Evolutionary conservation across 176 grass and related monocot species (phyloP).

Genomic region (Oryza meyeriana): DNA sequence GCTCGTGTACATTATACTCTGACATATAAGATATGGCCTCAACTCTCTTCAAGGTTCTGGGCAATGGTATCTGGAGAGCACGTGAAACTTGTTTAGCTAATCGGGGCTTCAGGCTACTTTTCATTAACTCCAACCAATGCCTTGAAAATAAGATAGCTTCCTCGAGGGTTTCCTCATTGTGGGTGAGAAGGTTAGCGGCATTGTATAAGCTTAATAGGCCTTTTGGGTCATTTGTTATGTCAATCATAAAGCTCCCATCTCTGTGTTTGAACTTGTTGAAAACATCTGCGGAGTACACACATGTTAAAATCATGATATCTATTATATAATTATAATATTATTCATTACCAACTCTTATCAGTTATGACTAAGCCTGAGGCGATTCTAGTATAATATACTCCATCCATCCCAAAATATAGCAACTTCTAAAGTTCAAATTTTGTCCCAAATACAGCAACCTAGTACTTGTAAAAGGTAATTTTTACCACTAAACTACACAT

Average conservation of each 20-base stretch:
- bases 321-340: too few species aligned
- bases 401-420: too few species aligned
- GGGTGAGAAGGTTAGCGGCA: not conserved
- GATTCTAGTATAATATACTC: too few species aligned
- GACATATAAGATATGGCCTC: not conserved
- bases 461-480: too few species aligned
- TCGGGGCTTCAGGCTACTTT: not conserved
- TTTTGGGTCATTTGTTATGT: conserved; percentile 3
- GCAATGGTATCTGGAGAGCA: conserved; percentile 14
- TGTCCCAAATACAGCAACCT: too few species aligned
- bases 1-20: conserved; percentile 1
- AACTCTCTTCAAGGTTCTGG: not conserved
- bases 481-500: too few species aligned
- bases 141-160: not conserved
- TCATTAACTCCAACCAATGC: not conserved
- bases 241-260: not conserved
- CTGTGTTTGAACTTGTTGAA: conserved; percentile 15
- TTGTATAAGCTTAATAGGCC: conserved; percentile 25
- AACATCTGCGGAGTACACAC: conserved; percentile 6
- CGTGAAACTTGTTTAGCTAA: conserved; percentile 2
- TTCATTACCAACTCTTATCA: too few species aligned
- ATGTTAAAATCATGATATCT: not conserved
- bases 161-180: not conserved
- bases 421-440: too few species aligned
- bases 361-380: too few species aligned